Conservation (phyloP, 768 basidiomycete genomes). For the Tulasnella sp. region DNA sequence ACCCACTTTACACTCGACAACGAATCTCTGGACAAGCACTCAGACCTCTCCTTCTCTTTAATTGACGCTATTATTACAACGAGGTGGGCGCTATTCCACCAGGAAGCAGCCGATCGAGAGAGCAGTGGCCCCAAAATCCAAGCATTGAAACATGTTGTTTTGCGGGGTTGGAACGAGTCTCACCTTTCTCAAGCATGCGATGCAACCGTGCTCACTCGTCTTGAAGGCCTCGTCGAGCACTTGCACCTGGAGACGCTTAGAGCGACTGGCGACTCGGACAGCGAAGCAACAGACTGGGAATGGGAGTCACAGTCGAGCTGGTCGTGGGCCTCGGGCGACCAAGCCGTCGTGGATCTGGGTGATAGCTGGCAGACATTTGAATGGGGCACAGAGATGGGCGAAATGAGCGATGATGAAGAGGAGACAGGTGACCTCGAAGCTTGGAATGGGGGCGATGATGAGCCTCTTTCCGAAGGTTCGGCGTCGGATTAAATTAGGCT, state of each 20-base stretch:
- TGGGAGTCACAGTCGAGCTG: background rate
- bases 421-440: background rate
- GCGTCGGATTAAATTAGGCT: too few species aligned
- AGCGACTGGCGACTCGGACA: background rate
- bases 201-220: background rate
- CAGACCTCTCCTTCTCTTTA: background rate
- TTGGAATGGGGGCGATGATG: background rate
- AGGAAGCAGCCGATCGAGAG: background rate
- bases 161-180: background rate
- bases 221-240: background rate
- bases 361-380: background rate
- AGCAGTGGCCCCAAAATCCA: background rate
- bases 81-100: background rate
- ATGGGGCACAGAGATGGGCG: background rate
- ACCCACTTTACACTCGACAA: background rate
- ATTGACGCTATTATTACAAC: background rate
- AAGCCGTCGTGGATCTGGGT: background rate
- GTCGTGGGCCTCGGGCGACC: background rate
- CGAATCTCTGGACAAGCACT: background rate
- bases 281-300: background rate
- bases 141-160: background rate
- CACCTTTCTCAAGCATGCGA: background rate
- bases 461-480: too few species aligned
- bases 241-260: background rate
- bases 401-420: background rate